phyloP scores from a whole-genome alignment of 2,329 filamentous ascomycete species.

The Calonectria multiphialidica region DNA sequence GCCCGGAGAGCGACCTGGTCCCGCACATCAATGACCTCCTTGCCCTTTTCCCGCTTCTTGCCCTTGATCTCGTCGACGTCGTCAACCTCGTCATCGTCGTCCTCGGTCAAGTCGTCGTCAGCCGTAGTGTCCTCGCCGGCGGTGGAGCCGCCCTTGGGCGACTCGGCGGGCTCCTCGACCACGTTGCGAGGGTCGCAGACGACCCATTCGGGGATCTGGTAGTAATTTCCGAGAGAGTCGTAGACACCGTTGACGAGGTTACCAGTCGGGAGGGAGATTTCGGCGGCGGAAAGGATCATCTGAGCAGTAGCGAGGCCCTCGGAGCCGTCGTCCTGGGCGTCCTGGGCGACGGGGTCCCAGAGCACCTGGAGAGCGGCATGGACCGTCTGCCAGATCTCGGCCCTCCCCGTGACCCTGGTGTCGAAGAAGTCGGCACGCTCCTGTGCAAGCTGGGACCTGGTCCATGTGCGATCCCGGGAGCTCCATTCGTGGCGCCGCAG shows the following conservation, averaged over 20 bases:
- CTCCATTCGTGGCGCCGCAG: conserved; percentile 76
- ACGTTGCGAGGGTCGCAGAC: conserved; percentile 74
- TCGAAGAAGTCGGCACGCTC: conserved; percentile 92
- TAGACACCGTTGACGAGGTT: conserved; percentile 79
- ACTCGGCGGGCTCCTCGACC: conserved; percentile 52
- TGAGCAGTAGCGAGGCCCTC: conserved; percentile 77
- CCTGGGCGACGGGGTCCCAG: conserved; percentile 64
- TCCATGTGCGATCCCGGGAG: conserved; percentile 75
- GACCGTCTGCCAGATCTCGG: conserved; percentile 86
- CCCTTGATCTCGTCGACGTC: conserved; percentile 50
- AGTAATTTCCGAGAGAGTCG: conserved; percentile 77
- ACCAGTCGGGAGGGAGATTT: conserved; percentile 80
- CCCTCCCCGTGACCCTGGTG: conserved; percentile 81
- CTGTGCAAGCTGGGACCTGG: conserved; percentile 72
- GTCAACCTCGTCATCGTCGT: conserved; percentile 53
- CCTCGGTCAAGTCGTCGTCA: conserved; percentile 57
- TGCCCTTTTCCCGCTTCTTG: conserved; percentile 70
- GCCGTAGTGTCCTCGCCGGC: conserved; percentile 53
- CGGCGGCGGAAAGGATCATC: conserved; percentile 82
- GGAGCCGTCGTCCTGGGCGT: conserved; percentile 50
- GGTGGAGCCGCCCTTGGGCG: conserved; percentile 49
- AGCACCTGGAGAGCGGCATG: conserved; percentile 76
- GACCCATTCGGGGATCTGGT: conserved; percentile 76
- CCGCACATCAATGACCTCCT: conserved; percentile 63
- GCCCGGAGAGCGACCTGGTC: conserved; percentile 70